Percentiles rank a stretch among this genome's conserved stretches.
phyloP scores from a whole-genome alignment of 345 rosid genomes.

The Euphorbia peplus region DNA sequence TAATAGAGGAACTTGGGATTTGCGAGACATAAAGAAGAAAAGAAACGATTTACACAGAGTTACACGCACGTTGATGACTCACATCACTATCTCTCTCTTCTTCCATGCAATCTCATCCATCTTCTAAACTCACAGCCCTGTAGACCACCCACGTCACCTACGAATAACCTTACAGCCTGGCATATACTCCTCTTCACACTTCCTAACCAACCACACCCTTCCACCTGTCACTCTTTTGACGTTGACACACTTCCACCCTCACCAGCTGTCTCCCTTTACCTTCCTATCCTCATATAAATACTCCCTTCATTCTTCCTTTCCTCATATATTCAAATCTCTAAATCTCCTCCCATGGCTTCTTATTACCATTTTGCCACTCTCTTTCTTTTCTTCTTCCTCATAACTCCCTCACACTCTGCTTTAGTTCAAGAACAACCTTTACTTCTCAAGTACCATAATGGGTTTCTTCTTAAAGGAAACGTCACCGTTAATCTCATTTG shows the following conservation, averaged over 20 bases:
- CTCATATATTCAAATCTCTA: too few species aligned
- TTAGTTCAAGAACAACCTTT: conserved; percentile 78
- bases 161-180: conserved; percentile 18
- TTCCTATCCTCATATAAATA: neutral
- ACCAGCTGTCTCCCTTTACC: conserved; percentile 9
- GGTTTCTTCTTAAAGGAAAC: conserved; percentile 57
- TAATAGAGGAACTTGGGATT: neutral
- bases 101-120: conserved; percentile 2
- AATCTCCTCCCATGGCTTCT: conserved; percentile 33
- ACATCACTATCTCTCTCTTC: neutral
- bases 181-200: conserved; percentile 2
- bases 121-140: neutral
- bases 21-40: too few species aligned
- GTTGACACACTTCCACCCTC: conserved; percentile 19
- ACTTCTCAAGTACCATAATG: conserved; percentile 62
- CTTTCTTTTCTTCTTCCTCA: conserved; percentile 13
- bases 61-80: conserved; percentile 2
- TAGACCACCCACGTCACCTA: conserved; percentile 20
- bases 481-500: conserved; percentile 68
- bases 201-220: conserved; percentile 1
- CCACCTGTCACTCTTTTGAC: conserved; percentile 18
- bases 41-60: neutral
- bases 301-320: too few species aligned
- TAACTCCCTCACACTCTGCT: conserved; percentile 34
- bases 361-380: conserved; percentile 34